Conservation (phyloP, 805 yeast species). For the Barnettozyma sp. region DNA sequence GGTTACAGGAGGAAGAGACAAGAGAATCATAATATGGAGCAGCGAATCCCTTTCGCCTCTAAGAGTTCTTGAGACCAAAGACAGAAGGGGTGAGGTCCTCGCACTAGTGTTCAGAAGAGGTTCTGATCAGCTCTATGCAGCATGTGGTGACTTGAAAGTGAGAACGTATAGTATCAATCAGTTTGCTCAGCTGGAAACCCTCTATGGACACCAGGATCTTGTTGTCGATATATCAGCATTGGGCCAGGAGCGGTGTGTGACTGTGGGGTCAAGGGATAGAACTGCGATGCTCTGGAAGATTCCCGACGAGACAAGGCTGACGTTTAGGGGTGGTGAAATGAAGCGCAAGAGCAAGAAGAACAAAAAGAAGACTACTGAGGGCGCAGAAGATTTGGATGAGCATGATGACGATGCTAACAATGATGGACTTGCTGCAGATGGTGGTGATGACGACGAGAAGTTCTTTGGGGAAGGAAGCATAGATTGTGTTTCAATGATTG, state of each 20-base stretch:
- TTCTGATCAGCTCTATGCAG: slow-evolving; percentile 81
- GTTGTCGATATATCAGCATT: slow-evolving; percentile 79
- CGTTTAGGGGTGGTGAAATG: slow-evolving; percentile 84
- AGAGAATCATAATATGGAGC: slow-evolving; percentile 79
- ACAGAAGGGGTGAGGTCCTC: slow-evolving; percentile 63
- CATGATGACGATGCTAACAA: slow-evolving; percentile 20
- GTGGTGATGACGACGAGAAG: slow-evolving; percentile 28
- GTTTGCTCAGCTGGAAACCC: slow-evolving; percentile 79
- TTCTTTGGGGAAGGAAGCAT: slow-evolving; percentile 77
- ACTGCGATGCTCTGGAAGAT: slow-evolving; percentile 97
- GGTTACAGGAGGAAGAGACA: slow-evolving; percentile 87
- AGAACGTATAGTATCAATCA: slow-evolving; percentile 83
- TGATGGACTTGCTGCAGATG: slow-evolving; percentile 19
- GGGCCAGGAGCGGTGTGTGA: slow-evolving; percentile 84
- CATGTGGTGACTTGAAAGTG: slow-evolving; percentile 87
- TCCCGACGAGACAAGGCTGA: slow-evolving; percentile 87
- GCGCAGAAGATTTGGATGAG: slow-evolving; percentile 22
- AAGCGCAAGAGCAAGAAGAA: slow-evolving; percentile 31
- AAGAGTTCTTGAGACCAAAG: slow-evolving; percentile 69
- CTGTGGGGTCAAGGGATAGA: slow-evolving; percentile 92
- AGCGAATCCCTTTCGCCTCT: slow-evolving; percentile 68
- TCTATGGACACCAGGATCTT: slow-evolving; percentile 93
- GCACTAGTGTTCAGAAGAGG: slow-evolving; percentile 72
- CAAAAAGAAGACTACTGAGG: slow-evolving; percentile 19
- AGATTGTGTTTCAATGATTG: slow-evolving; percentile 85